Evolutionary conservation across 768 basidiomycete genomes (phyloP).

Genomic region (Boletus subcaerulescens): DNA sequence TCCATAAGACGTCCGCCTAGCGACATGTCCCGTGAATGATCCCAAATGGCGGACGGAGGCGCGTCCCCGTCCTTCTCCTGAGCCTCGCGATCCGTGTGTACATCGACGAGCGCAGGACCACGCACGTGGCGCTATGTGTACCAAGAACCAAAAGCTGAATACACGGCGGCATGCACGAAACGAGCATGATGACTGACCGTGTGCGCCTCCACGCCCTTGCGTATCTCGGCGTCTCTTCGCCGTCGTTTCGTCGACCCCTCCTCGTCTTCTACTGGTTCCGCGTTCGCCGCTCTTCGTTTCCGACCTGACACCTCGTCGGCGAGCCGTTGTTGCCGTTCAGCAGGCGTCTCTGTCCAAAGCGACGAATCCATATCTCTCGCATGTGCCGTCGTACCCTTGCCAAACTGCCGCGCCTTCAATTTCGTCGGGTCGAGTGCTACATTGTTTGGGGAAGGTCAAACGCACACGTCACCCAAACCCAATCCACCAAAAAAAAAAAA

Average conservation of each 20-base stretch:
- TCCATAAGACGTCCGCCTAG: slow-evolving; percentile 88
- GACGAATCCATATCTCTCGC: slow-evolving; percentile 51
- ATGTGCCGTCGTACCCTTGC: slow-evolving; percentile 47
- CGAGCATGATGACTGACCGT: slow-evolving; percentile 48
- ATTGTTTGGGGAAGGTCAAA: too few species aligned
- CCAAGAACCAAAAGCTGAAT: background rate
- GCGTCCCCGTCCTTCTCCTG: slow-evolving; percentile 46
- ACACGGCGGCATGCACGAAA: background rate
- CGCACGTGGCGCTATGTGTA: slow-evolving; percentile 43
- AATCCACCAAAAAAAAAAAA: background rate
- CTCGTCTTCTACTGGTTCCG: slow-evolving; percentile 36
- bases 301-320: slow-evolving; percentile 94
- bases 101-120: slow-evolving; percentile 52
- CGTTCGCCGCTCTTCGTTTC: slow-evolving; percentile 67
- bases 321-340: slow-evolving; percentile 86
- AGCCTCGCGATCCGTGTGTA: slow-evolving; percentile 41
- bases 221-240: slow-evolving; percentile 65
- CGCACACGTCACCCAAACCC: background rate
- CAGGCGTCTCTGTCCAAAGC: slow-evolving; percentile 97
- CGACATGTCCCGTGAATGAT: slow-evolving; percentile 87
- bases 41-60: slow-evolving; percentile 76
- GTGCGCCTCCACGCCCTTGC: slow-evolving; percentile 73
- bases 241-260: slow-evolving; percentile 49
- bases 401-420: slow-evolving; percentile 76
- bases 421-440: slow-evolving; percentile 86